phyloP scores from a whole-genome alignment of 768 basidiomycete genomes.

The Serendipita sp. region DNA sequence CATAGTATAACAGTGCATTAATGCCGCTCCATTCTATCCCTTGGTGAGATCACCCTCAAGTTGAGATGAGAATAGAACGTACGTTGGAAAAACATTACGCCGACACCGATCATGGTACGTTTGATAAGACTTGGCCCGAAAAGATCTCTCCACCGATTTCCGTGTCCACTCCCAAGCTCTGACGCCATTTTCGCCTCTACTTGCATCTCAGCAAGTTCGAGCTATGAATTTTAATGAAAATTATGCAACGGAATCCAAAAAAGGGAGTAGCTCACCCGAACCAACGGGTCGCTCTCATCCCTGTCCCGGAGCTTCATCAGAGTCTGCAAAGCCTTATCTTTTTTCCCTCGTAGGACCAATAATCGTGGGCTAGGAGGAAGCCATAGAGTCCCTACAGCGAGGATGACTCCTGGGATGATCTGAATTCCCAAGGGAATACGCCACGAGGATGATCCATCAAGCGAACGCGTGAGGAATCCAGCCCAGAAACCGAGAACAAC shows the following conservation, averaged over 20 bases:
- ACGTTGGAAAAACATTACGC: conserved; percentile 79
- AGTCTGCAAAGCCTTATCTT: conserved; percentile 40
- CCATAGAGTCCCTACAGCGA: conserved; percentile 36
- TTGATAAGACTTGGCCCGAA: conserved; percentile 36
- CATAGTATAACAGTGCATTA: conserved; percentile 70
- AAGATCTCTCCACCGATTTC: conserved; percentile 33
- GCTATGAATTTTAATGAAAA: conserved; percentile 20
- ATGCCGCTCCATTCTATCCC: conserved; percentile 70
- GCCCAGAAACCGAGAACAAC: conserved; percentile 75
- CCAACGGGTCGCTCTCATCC: conserved; percentile 30
- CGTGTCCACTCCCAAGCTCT: background rate
- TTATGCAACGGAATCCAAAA: background rate
- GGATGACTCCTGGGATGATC: conserved; percentile 47
- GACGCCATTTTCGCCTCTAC: conserved; percentile 40
- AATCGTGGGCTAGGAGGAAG: conserved; percentile 48
- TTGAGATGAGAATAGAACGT: conserved; percentile 15
- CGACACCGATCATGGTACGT: conserved; percentile 50
- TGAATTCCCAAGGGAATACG: conserved; percentile 61
- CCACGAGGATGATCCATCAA: conserved; percentile 53
- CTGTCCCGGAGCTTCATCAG: conserved; percentile 44
- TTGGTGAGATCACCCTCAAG: background rate
- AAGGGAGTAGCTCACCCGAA: conserved; percentile 24
- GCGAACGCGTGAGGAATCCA: conserved; percentile 58
- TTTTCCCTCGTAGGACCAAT: conserved; percentile 35
- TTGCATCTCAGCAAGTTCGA: conserved; percentile 63